Evolutionary conservation across 495 filamentous ascomycete species (phyloP), one percentile per base, ranked within the genome.

Genomic region (Aspergillus sclerotioniger): DNA sequence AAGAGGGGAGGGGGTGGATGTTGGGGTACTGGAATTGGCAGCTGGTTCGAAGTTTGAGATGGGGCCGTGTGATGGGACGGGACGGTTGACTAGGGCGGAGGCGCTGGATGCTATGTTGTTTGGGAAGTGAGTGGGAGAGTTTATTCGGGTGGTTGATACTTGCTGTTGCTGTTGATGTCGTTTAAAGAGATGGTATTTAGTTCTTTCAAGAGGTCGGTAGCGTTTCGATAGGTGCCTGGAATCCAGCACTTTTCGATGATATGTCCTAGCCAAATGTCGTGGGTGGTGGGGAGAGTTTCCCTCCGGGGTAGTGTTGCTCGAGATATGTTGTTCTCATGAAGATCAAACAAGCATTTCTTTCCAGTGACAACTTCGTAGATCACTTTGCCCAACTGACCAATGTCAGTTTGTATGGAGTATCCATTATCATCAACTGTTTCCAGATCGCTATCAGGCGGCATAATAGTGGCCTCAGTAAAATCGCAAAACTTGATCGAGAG

Each of bases 401-500:
- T 53, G 29, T 69, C 67, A n/a, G 63, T 64, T 20, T 59, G 56
- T 43, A 64, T 54, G 2, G 56, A 63, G 33, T 57, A 69, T 9
- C 64, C 64, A 2, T n/a, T 12, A 35, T 60, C 51, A 50, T 68
- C 58, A 9, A 51, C 57, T 17, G 49, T 53, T 28, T 66, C 58
- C 64, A 71, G 62, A 53, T 50, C 29, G 10, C 45, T 45, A 43
- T 67, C 58, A 12, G 61, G 55, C 19, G 66, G 57, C 31, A 67
- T 35, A 21, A 39, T 31, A 1, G 55, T 58, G 29, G 64, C 55
- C 33, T 69, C 64, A 0, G 59, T 58, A 51, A 71, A 69, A 56
- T 71, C 66, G 31, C 61, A 67, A 15, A 67, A 53, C 44, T 66
- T 64, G 48, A 69, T 51, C 10, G 51, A 60, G 1, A 69, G 47